Conservation (phyloP, 768 basidiomycete genomes). For the Pisolithus sp. region DNA sequence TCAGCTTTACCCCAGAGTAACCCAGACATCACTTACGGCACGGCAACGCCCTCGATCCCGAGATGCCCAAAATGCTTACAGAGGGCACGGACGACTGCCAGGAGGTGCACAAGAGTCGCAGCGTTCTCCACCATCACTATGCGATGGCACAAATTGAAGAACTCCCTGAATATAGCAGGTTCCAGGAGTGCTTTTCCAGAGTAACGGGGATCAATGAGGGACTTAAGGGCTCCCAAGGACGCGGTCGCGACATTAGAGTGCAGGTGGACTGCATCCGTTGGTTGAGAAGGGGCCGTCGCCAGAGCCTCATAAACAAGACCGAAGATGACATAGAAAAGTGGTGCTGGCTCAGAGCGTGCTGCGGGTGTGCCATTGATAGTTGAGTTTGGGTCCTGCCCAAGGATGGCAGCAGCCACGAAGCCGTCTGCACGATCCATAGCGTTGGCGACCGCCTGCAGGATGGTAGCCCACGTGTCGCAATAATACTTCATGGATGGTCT, state of each 20-base stretch:
- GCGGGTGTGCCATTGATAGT: slow-evolving; percentile 15
- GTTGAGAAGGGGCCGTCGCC: slow-evolving; percentile 56
- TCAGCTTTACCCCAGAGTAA: background rate
- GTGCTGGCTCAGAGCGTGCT: slow-evolving; percentile 53
- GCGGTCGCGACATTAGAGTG: slow-evolving; percentile 49
- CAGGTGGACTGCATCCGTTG: slow-evolving; percentile 35
- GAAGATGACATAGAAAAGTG: slow-evolving; percentile 85
- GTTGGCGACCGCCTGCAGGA: slow-evolving; percentile 80
- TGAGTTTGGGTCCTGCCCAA: slow-evolving; percentile 44
- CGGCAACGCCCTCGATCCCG: slow-evolving; percentile 15
- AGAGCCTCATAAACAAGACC: slow-evolving; percentile 93
- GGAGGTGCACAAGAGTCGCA: slow-evolving; percentile 59
- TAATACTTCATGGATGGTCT: slow-evolving; percentile 61
- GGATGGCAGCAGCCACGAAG: slow-evolving; percentile 71
- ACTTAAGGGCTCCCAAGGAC: slow-evolving; percentile 70
- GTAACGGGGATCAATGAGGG: slow-evolving; percentile 73
- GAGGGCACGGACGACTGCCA: slow-evolving; percentile 61
- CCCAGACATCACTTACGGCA: slow-evolving; percentile 11
- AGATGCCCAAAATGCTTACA: slow-evolving; percentile 35
- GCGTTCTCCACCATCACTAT: slow-evolving; percentile 85
- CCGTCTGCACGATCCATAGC: slow-evolving; percentile 68
- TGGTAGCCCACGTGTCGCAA: slow-evolving; percentile 68
- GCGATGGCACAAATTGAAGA: slow-evolving; percentile 81
- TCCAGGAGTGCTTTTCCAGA: slow-evolving; percentile 78
- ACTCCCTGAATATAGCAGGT: slow-evolving; percentile 81